Evolutionary conservation across 768 basidiomycete species (phyloP), one percentile per base, ranked within the genome.

Genomic region (Rossbeevera mucosa): DNA sequence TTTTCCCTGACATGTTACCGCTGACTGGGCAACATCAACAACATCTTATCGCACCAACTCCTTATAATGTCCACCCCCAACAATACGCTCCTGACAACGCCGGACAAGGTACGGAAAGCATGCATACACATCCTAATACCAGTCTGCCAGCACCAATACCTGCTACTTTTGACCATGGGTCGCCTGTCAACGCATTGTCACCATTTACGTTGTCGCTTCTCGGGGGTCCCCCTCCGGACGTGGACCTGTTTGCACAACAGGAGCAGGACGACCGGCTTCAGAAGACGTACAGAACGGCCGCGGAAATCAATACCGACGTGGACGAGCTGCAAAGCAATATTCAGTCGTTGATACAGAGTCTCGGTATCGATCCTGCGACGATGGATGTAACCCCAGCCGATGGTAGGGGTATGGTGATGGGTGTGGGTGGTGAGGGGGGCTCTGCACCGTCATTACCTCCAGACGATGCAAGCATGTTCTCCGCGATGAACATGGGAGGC

Each of bases 301-400:
- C 75, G 24, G 85, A 86, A 55, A 83, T 93, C 42, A 82, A 84
- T 53, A 76, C 78, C 43, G 86, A 89, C 51, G 87, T 93, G 24
- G 82, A 85, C 56, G 79, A 80, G 31, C 69, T 92, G 48, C 81
- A 86, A 55, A 72, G 70, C 12, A 83, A 80, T 53, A 82, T 94
- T 40, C 79, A 88, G 53, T 79, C 80, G 6, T 73, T 94, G 54
- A 86, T 92, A 26, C 76, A 86, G 56, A 78, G 78, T 44, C 76
- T 91, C 43, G 87, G 86, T 7, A 66, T 88, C 44, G 85, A 90
- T 62, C 74, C 83, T 18, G 53, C 40, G 7, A 13, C 61, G n/a
- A 56, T 69, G 7, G 60, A 68, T 28, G 36, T 59, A 8, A 9
- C 49, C 12, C 4, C 38, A 11, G 68, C 65, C 13, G 44, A 41